A percentile compares a stretch with the other conserved stretches of the same genome.
Conservation (phyloP, 202 grass and related monocot genomes). For the Setaria viridis region DNA sequence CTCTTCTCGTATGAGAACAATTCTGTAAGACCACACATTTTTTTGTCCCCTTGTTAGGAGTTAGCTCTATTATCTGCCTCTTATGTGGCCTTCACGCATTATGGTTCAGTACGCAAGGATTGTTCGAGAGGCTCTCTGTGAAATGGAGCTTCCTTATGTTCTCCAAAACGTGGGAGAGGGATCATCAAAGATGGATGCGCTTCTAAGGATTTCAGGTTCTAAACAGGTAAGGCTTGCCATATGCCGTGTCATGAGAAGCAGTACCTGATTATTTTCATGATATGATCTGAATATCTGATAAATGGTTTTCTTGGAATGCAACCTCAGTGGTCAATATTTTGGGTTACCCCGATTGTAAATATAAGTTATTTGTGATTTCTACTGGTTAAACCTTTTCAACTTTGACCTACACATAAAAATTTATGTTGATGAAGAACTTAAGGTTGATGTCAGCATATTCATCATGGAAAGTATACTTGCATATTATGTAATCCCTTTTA, state of each 20-base stretch:
- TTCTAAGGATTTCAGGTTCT: constrained; percentile 58
- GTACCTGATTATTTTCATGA: background rate
- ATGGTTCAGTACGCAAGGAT: constrained; percentile 75
- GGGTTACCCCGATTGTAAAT: background rate
- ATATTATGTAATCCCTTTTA: background rate
- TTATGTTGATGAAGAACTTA: no score
- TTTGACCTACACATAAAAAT: no score
- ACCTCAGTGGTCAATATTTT: background rate
- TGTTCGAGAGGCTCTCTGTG: constrained; percentile 89
- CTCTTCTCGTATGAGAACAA: constrained; percentile 96
- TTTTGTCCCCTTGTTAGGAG: background rate
- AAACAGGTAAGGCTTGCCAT: constrained; percentile 56
- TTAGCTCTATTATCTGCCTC: constrained; percentile 8
- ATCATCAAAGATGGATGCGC: constrained; percentile 70
- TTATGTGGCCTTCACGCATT: background rate
- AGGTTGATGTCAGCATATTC: background rate
- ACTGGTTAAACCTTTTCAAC: background rate
- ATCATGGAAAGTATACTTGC: no score
- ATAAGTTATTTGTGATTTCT: background rate
- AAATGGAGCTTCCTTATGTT: constrained; percentile 90
- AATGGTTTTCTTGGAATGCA: background rate
- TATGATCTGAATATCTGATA: constrained; percentile 6
- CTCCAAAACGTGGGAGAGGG: constrained; percentile 85
- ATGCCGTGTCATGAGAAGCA: background rate
- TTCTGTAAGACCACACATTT: constrained; percentile 51